Base-by-base conservation (phyloP, 495 filamentous ascomycete species). In the Penicillium soppii region DNA sequence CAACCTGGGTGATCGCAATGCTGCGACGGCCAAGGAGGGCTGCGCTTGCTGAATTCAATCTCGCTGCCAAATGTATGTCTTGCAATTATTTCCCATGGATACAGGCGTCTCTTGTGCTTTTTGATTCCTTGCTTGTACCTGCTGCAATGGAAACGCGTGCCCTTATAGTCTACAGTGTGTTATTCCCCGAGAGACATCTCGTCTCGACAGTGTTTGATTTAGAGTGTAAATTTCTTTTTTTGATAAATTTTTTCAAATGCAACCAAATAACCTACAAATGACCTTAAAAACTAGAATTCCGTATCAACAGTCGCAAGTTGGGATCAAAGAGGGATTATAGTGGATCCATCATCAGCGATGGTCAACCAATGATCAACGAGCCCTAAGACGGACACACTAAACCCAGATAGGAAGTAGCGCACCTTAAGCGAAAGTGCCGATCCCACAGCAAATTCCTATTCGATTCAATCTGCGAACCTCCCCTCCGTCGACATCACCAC, bases 1-100 rank as follows among this genome's bases (percentile, higher is more conserved):
- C 22, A 77, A 77, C 54, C 61, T 77, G 30, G 71, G 67, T 17
- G 74, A 77, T 27, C 67, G 71, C 12, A 54, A 52, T 19, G 62
- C 66, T 26, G 74, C 73, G 32, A 84, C 81, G 29, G 82, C 89
- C 12, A 96, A 97, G 75, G 91, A 96, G 62, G 89, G 89, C 16
- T 98, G 92, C 70, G 94, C 92, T 60, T 98, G 94, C 70, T 97
- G 59, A 77, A 49, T 32, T 50, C 21, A 30, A 33, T 46, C 29
- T 51, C 40, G 33, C 41, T 56, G 36, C 42, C 56, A 43, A 20
- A 40, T 20, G 39, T 22, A 43, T 45, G 19, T 38, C 25, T 56
- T 50, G 48, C 54, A 50, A 47, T 42, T 43, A 37, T 59, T 53
- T 44, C 32, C 45, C 56, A 54, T 53, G 48, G 55, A 59, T 57